Evolutionary conservation across 805 yeast genomes (phyloP).

Genomic region (Barnettozyma salicaria): DNA sequence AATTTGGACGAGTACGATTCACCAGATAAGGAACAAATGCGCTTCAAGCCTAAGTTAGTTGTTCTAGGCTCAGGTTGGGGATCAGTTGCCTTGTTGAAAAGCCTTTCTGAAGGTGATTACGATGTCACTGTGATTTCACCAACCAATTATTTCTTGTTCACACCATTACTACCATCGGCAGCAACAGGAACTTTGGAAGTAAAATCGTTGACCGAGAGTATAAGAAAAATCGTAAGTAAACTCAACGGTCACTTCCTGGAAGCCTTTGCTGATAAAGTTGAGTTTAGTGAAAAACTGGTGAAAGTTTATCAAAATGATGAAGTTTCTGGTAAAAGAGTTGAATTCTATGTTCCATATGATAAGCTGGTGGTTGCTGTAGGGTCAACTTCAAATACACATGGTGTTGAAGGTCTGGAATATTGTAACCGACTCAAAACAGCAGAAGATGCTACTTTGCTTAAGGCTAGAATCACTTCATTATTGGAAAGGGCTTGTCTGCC

Average conservation of each 20-base stretch:
- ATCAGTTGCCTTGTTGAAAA: slow-evolving; percentile 51
- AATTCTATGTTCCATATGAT: slow-evolving; percentile 66
- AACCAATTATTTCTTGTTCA: slow-evolving; percentile 60
- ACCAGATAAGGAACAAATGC: slow-evolving; percentile 37
- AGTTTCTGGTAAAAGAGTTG: slow-evolving; percentile 32
- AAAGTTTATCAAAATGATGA: slow-evolving; percentile 46
- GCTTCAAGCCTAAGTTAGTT: slow-evolving; percentile 51
- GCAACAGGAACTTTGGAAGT: slow-evolving; percentile 67
- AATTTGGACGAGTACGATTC: slow-evolving; percentile 54
- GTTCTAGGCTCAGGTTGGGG: slow-evolving; percentile 72
- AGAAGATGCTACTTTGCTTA: slow-evolving; percentile 53
- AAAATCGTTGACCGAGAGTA: slow-evolving; percentile 58
- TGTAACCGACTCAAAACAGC: slow-evolving; percentile 60
- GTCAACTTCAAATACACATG: slow-evolving; percentile 62
- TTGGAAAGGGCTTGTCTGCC: slow-evolving; percentile 62
- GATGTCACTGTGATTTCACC: slow-evolving; percentile 65
- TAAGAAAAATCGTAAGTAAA: slow-evolving; percentile 47
- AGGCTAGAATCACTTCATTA: slow-evolving; percentile 47
- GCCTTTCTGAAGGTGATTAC: slow-evolving; percentile 46
- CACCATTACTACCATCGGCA: slow-evolving; percentile 64
- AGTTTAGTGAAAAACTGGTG: slow-evolving; percentile 48
- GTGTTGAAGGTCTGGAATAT: slow-evolving; percentile 61
- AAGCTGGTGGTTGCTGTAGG: slow-evolving; percentile 66
- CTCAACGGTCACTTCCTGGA: slow-evolving; percentile 57
- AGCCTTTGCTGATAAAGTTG: slow-evolving; percentile 55